Conservation (phyloP, 768 basidiomycete genomes). For the Hortiboletus flavorubellus region DNA sequence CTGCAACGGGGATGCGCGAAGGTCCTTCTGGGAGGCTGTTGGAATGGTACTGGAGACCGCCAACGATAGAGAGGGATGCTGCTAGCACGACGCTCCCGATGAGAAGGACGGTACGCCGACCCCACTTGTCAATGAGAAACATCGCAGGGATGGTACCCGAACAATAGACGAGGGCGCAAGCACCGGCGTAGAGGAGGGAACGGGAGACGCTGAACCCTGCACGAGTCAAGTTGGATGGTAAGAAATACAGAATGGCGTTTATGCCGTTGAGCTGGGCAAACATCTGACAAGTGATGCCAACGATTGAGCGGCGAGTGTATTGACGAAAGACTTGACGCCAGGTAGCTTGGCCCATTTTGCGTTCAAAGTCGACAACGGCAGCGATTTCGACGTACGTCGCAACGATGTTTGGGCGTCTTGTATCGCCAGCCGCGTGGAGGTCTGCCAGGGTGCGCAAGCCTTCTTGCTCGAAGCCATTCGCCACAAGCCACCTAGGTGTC, state of each 20-base stretch:
- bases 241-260: slow-evolving; percentile 56
- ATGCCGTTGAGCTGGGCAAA: slow-evolving; percentile 56
- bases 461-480: slow-evolving; percentile 49
- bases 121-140: slow-evolving; percentile 51
- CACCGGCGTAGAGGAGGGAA: slow-evolving; percentile 45
- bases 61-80: slow-evolving; percentile 46
- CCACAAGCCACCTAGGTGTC: slow-evolving; percentile 53
- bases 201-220: slow-evolving; percentile 45
- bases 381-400: slow-evolving; percentile 44
- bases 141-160: slow-evolving; percentile 51
- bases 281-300: slow-evolving; percentile 54
- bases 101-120: slow-evolving; percentile 49
- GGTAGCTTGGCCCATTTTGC: slow-evolving; percentile 38
- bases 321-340: slow-evolving; percentile 50
- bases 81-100: slow-evolving; percentile 43
- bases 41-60: slow-evolving; percentile 46
- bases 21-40: slow-evolving; percentile 38
- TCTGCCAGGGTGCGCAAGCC: slow-evolving; percentile 54
- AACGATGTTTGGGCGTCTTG: slow-evolving; percentile 40
- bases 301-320: slow-evolving; percentile 45
- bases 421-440: slow-evolving; percentile 50
- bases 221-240: slow-evolving; percentile 50
- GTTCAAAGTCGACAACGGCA: slow-evolving; percentile 38
- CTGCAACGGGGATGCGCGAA: slow-evolving; percentile 30
- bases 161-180: slow-evolving; percentile 47